Evolutionary conservation across 2,329 filamentous ascomycete genomes (phyloP), one percentile per base, ranked within the genome.

Genomic region (Fusarium mexicanum): DNA sequence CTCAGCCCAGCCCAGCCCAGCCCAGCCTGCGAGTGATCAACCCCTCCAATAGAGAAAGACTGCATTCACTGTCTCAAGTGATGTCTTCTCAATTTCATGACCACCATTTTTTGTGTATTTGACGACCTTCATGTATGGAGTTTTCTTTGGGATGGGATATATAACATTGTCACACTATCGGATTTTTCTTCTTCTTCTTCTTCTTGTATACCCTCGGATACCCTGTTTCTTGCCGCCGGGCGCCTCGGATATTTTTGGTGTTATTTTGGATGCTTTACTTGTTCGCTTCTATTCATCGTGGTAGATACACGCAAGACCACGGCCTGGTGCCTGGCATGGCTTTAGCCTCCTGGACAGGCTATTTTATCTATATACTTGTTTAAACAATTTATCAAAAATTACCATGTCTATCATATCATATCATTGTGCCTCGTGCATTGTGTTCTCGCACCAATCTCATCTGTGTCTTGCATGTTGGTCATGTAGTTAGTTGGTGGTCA

Each of bases 311-410:
- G 58, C 61, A 73, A 71, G 41, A 53, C 72, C 61, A 76, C 33
- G 74, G 75, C 75, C 75, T 75, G 74, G 75, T 53, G 75, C 72
- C 74, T 73, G 68, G 63, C 47, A 61, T 47, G 26, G 66, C 50
- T 29, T 18, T 53, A 24, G 48, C 62, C 48, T 47, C 58, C 58
- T 68, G 58, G 71, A 41, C 38, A 64, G 65, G 44, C 50, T 50
- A 31, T 55, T 41, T 22, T 59, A 60, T 48, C 50, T 46, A 61
- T 47, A 24, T 62, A 43, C 37, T 61, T 37, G 29, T 51, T 17
- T 43, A 26, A 20, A 61, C 33, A 54, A 66, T 62, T 44, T 16
- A 64, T 22, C 40, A 46, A 57, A 38, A 35, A 35, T 47, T 63
- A 24, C 17, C 41, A 43, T 17, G 18, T 40, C 43, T 26, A 61